Conservation (phyloP, 345 rosid genomes). For the Eucalyptus polybractea region DNA sequence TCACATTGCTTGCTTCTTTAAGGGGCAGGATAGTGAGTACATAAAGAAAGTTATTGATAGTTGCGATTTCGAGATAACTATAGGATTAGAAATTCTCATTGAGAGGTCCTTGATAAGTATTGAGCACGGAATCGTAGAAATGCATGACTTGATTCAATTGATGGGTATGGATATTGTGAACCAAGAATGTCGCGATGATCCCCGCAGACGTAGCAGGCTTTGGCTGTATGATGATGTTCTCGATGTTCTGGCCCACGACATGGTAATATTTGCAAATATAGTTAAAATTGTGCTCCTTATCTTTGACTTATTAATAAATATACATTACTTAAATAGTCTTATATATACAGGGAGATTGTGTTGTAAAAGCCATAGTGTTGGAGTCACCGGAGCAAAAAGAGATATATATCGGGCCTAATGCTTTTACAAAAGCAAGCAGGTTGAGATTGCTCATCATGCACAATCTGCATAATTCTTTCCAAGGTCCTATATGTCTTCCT, state of each 20-base stretch:
- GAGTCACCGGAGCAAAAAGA: too few relatives aligned
- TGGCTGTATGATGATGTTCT: neutral
- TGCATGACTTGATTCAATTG: neutral
- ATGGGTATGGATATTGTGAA: neutral
- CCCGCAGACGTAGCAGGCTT: rapidly evolving
- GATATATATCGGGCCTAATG: too few relatives aligned
- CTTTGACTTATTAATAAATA: neutral
- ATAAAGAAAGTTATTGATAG: neutral
- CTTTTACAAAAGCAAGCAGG: too few relatives aligned
- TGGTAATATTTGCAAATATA: neutral
- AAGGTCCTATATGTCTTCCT: neutral
- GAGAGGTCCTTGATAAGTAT: neutral
- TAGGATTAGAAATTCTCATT: neutral
- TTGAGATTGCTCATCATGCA: too few relatives aligned
- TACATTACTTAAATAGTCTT: neutral
- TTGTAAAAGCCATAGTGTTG: too few relatives aligned
- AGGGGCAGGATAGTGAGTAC: neutral
- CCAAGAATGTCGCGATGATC: neutral
- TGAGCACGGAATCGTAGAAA: rapidly evolving
- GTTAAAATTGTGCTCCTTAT: neutral
- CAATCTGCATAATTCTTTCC: neutral
- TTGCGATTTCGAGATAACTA: neutral
- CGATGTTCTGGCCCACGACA: rapidly evolving
- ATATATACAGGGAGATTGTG: too few relatives aligned
- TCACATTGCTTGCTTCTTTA: neutral